These are phyloP conservation scores for Casuarina equisetifolia DNA, from an alignment of 306 rosid species.

Conservation along the genomic window DNA sequence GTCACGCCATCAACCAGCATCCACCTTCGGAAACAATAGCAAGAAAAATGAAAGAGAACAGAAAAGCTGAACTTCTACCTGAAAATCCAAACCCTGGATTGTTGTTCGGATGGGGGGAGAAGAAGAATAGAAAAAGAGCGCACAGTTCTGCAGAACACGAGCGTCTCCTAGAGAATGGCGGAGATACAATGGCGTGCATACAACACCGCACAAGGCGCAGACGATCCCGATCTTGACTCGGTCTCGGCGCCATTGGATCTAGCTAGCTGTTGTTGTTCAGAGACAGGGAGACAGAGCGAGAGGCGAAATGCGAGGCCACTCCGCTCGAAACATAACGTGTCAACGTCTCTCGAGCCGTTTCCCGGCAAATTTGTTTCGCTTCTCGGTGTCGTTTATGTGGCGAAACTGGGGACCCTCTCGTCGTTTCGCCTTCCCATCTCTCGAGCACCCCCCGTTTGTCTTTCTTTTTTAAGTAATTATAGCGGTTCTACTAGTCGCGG, in stretches of 20 bases:
- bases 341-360: neutral
- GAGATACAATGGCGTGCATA: constrained; percentile 15
- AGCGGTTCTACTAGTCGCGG: too few relatives aligned
- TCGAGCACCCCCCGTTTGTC: too few relatives aligned
- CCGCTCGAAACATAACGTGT: constrained; percentile 25
- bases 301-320: constrained; percentile 35
- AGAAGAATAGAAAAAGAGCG: constrained; percentile 22
- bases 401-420: neutral
- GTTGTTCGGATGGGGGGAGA: constrained; percentile 20
- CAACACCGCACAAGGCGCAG: neutral
- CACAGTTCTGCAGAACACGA: constrained; percentile 19
- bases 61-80: neutral
- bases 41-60: neutral
- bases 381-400: neutral
- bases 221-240: constrained; percentile 36
- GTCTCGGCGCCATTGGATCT: constrained; percentile 32
- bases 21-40: neutral
- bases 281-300: neutral
- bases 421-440: too few relatives aligned
- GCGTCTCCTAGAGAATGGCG: constrained; percentile 34
- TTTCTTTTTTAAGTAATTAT: too few relatives aligned
- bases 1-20: neutral
- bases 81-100: neutral
- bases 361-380: constrained; percentile 7
- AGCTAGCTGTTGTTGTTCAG: neutral